phyloP scores from a whole-genome alignment of 2,329 filamentous ascomycete species.

The Ceratocystis lukuohia region DNA sequence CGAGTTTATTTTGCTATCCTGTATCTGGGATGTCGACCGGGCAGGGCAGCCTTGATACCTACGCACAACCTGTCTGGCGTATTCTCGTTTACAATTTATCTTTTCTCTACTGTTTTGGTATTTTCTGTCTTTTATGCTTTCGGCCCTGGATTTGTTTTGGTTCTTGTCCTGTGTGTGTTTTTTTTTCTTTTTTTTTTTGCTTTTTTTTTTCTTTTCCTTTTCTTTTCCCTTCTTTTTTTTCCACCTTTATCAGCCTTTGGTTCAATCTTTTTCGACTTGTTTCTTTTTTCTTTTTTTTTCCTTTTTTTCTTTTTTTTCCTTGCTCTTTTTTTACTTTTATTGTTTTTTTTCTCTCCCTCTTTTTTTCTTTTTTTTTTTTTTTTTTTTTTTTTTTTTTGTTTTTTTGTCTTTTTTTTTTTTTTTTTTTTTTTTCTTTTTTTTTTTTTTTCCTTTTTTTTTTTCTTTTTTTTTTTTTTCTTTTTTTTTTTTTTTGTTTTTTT shows the following conservation, averaged over 20 bases:
- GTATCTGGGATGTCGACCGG: not conserved
- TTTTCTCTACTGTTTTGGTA: conserved; percentile 23
- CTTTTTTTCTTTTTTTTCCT: conserved; percentile 30
- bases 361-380: conserved; percentile 22
- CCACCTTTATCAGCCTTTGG: conserved; percentile 21
- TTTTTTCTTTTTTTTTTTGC: conserved; percentile 22
- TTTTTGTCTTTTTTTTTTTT: conserved; percentile 20
- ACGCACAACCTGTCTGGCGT: not conserved
- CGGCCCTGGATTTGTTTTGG: conserved; percentile 24
- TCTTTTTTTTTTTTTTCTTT: conserved; percentile 31
- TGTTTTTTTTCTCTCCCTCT: conserved; percentile 21
- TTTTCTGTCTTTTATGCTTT: conserved; percentile 28
- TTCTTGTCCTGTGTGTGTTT: conserved; percentile 7
- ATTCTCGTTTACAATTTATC: conserved; percentile 19
- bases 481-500: conserved; percentile 21
- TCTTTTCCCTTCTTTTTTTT: conserved; percentile 23
- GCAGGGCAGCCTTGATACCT: conserved; percentile 19
- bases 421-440: conserved; percentile 24
- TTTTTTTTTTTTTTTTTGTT: conserved; percentile 21
- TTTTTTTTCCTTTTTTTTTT: conserved; percentile 24
- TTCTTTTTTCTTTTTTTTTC: conserved; percentile 22
- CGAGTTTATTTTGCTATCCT: conserved; percentile 20
- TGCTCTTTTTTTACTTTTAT: conserved; percentile 27
- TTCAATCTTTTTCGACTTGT: conserved; percentile 27
- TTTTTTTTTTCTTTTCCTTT: conserved; percentile 25